Evolutionary conservation across 2,329 filamentous ascomycete species (phyloP), one percentile per base, ranked within the genome.

Genomic region (Seiridium unicorne): DNA sequence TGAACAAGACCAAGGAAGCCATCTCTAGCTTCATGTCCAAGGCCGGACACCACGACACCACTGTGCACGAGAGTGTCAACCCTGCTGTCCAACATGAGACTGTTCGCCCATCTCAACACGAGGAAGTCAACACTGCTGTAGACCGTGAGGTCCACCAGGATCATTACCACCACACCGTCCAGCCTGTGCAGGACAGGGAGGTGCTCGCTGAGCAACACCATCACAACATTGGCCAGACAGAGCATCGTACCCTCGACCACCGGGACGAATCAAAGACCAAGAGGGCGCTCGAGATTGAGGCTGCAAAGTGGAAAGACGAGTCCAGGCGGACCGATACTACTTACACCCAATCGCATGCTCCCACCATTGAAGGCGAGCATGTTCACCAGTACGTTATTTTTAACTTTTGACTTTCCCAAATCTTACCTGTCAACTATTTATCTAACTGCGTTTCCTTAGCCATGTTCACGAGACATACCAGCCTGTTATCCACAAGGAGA

Each of bases 141-240:
- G 86, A 91, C 69, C 84, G 83, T 65, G 89, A 91, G 66, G 77
- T 90, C 3, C 88, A 91, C 69, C 88, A 90, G 70, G 85, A 91
- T 61, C 89, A 91, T 67, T 86, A 90, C 71, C 87, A 91, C 72
- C 89, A 86, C 51, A 86, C 85, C 0, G 76, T 91, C 1, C 89
- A 91, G 74, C 89, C 89, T 0, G 75, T 92, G 32, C 60, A 65
- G 4, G 69, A 69, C 60, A 61, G 47, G 6, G 62, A 70, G 18
- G 51, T 66, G 5, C 58, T 82, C 0, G 85, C 88, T 0, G 88
- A 90, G 73, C 75, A 86, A 71, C 88, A 91, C 69, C 75, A 77
- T 26, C 82, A 88, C 71, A 84, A 88, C 44, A 69, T 87, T 13
- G 76, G 77, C 2, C 79, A 79, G 2, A 83, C 89, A 0, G 81